Percentiles rank a stretch among this genome's conserved stretches.
Conservation (phyloP, 1,139 yeast genomes). For the Hemisphaericaspora lyxosophila region DNA sequence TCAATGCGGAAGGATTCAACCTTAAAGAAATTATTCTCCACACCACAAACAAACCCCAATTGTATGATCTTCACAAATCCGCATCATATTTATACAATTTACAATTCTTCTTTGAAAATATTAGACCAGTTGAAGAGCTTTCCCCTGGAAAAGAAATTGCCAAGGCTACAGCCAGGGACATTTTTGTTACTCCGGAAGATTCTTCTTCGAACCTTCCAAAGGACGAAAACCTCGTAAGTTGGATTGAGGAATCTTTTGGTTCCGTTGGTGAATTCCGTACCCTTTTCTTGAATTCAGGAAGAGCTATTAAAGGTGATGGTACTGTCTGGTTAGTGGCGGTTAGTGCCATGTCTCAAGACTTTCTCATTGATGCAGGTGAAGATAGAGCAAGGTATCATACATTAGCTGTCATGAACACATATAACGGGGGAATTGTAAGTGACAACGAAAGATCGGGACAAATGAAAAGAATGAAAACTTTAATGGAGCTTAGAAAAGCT, state of each 20-base stretch:
- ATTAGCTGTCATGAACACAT: conserved; percentile 70
- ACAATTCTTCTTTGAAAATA: conserved; percentile 56
- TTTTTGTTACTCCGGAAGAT: conserved; percentile 45
- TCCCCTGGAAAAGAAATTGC: conserved; percentile 21
- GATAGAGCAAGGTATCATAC: conserved; percentile 39
- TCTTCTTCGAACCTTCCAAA: conserved; percentile 38
- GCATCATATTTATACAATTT: conserved; percentile 62
- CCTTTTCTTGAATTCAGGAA: conserved; percentile 59
- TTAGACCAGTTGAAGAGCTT: conserved; percentile 32
- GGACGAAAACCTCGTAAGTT: conserved; percentile 37
- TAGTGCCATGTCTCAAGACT: conserved; percentile 36
- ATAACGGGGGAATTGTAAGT: conserved; percentile 68
- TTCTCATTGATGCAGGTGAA: conserved; percentile 15
- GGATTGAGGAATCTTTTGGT: conserved; percentile 61
- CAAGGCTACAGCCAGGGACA: conserved; percentile 25
- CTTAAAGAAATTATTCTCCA: conserved; percentile 38
- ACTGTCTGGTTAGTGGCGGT: conserved; percentile 72
- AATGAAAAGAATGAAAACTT: conserved; percentile 33
- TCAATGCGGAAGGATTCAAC: conserved; percentile 20
- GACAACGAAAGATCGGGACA: conserved; percentile 55
- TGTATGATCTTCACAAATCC: conserved; percentile 49
- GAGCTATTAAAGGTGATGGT: conserved; percentile 72
- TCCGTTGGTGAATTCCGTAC: conserved; percentile 67
- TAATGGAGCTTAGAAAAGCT: conserved; percentile 17
- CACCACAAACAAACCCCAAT: conserved; percentile 49